Evolutionary conservation across 2,329 filamentous ascomycete genomes (phyloP).

Genomic region (Chalara sp.): DNA sequence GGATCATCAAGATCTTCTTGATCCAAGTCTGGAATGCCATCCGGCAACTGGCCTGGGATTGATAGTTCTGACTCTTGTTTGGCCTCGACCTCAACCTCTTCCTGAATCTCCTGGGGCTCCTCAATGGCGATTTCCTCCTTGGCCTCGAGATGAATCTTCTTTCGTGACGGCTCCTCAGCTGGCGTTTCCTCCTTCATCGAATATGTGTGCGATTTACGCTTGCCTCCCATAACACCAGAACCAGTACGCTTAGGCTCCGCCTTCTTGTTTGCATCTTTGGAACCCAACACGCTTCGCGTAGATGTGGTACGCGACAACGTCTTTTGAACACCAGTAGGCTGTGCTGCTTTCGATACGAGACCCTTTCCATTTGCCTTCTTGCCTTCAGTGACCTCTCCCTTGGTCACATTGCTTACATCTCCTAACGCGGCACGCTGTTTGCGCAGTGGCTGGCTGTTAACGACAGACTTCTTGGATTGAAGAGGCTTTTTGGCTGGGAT

Average conservation of each 20-base stretch:
- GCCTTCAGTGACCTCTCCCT: conserved; percentile 59
- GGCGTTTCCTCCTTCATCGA: conserved; percentile 53
- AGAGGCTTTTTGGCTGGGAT: conserved; percentile 52
- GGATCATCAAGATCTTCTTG: conserved; percentile 87
- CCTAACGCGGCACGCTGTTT: conserved; percentile 75
- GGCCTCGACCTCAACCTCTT: conserved; percentile 25
- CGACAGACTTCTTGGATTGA: conserved; percentile 62
- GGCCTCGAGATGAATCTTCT: conserved; percentile 53
- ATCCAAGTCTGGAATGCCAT: conserved; percentile 62
- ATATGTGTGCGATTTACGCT: conserved; percentile 63
- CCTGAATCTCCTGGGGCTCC: conserved; percentile 30
- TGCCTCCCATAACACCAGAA: conserved; percentile 56
- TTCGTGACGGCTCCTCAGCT: conserved; percentile 58
- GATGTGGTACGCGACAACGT: conserved; percentile 45
- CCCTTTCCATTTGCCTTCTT: conserved; percentile 74
- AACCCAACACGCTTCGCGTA: conserved; percentile 53
- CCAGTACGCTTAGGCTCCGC: conserved; percentile 68
- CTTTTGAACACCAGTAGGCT: conserved; percentile 80
- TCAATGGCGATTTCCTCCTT: conserved; percentile 38
- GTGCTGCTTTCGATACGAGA: conserved; percentile 72
- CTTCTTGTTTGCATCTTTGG: conserved; percentile 63
- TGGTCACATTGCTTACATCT: conserved; percentile 93
- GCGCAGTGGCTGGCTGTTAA: conserved; percentile 45
- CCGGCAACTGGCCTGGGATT: conserved; percentile 21
- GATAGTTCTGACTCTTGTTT: conserved; percentile 18